A percentile compares a stretch with the other conserved stretches of the same genome.
Evolutionary conservation across 306 rosid species (phyloP).

Genomic region (Glycine soja): DNA sequence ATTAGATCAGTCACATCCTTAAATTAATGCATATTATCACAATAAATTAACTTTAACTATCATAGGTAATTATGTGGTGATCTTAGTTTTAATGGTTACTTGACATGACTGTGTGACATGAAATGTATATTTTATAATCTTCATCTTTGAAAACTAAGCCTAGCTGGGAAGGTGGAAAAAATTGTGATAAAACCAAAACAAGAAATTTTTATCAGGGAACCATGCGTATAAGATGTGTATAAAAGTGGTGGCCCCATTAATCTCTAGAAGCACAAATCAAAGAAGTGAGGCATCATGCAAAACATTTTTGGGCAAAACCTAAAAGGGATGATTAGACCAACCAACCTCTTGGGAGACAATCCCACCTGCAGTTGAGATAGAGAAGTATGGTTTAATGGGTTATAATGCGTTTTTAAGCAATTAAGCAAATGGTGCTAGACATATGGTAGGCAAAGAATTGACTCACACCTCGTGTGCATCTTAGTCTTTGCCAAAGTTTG

Average conservation of each 20-base stretch:
- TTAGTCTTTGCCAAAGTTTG: background rate
- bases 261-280: background rate
- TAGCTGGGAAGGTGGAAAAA: background rate
- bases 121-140: background rate
- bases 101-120: background rate
- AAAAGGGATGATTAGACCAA: slow-evolving; percentile 46
- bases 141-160: background rate
- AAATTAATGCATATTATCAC: background rate
- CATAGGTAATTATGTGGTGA: background rate
- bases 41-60: background rate
- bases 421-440: background rate
- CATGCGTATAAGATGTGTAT: background rate
- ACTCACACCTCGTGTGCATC: slow-evolving; percentile 33
- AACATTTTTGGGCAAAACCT: background rate
- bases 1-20: background rate
- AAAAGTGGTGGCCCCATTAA: background rate
- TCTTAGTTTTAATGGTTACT: background rate
- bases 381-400: background rate
- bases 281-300: background rate
- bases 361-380: slow-evolving; percentile 47
- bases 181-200: background rate
- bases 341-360: slow-evolving; percentile 53
- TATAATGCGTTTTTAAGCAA: slow-evolving; percentile 8
- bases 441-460: slow-evolving; percentile 9
- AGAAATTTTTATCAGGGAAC: background rate